A percentile compares a stretch with the other conserved stretches of the same genome.
phyloP scores from a whole-genome alignment of 108 stramenopile genomes.

The Skeletonema menzelii region DNA sequence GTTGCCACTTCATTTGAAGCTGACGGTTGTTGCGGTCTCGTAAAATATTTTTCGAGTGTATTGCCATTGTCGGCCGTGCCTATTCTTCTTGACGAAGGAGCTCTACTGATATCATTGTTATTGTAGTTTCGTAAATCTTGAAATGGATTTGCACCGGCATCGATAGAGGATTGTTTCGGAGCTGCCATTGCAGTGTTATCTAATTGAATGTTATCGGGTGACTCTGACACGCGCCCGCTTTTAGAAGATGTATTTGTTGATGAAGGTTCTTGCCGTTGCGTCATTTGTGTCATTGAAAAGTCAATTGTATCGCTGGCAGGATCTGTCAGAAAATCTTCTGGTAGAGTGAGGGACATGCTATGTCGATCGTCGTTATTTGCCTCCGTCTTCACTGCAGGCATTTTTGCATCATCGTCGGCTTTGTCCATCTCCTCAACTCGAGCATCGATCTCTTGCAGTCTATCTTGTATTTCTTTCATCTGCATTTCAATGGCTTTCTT shows the following conservation, averaged over 20 bases:
- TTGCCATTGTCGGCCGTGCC: background rate
- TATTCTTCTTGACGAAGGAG: background rate
- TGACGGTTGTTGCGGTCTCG: background rate
- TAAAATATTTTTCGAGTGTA: slow-evolving; percentile 35
- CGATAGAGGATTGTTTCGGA: background rate
- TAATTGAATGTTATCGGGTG: background rate
- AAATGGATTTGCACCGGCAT: slow-evolving; percentile 25
- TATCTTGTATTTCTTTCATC: slow-evolving; percentile 47
- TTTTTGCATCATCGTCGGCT: background rate
- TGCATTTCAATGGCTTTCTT: slow-evolving; percentile 44
- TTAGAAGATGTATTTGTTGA: background rate
- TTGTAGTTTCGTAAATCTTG: slow-evolving; percentile 26
- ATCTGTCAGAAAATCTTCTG: slow-evolving; percentile 26
- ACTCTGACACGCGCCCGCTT: background rate
- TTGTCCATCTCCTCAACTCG: slow-evolving; percentile 60
- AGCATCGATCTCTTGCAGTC: slow-evolving; percentile 61
- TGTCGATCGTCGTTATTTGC: background rate
- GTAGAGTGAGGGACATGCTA: slow-evolving; percentile 15
- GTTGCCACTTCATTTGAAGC: background rate
- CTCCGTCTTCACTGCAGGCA: background rate
- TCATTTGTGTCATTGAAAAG: slow-evolving; percentile 4
- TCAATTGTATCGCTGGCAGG: background rate
- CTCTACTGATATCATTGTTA: background rate
- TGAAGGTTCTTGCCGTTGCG: background rate
- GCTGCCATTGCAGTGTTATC: background rate